Percentiles rank a stretch among this genome's conserved stretches.
phyloP scores from a whole-genome alignment of 768 basidiomycete genomes.

The Suillus spraguei region DNA sequence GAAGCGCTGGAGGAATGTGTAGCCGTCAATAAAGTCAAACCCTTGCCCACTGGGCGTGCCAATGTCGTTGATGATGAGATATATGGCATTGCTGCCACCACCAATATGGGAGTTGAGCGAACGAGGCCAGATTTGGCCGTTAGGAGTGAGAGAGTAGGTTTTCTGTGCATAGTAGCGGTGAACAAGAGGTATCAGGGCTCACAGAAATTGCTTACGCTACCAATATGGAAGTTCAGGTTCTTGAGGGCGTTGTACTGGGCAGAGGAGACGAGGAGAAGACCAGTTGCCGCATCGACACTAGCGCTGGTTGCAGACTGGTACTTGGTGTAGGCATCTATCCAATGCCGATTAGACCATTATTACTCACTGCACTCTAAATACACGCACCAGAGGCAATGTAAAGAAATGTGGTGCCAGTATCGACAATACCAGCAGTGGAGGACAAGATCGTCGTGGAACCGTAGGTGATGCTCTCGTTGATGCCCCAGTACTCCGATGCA shows the following conservation, averaged over 20 bases:
- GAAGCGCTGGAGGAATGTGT: too few relatives aligned
- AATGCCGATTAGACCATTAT: slow-evolving; percentile 4
- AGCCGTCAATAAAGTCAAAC: too few relatives aligned
- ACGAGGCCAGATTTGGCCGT: not conserved
- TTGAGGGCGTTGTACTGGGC: slow-evolving; percentile 13
- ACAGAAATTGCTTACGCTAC: not conserved
- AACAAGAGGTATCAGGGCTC: not conserved
- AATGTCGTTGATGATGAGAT: too few relatives aligned
- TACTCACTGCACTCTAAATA: slow-evolving; percentile 12
- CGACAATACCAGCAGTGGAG: slow-evolving; percentile 39
- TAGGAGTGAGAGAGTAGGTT: not conserved
- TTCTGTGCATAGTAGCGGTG: not conserved
- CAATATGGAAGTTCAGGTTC: slow-evolving; percentile 15
- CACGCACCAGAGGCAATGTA: slow-evolving; percentile 44
- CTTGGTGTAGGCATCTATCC: slow-evolving; percentile 40
- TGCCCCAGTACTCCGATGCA: slow-evolving; percentile 57
- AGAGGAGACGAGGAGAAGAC: slow-evolving; percentile 18
- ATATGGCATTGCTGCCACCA: not conserved
- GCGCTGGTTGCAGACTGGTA: slow-evolving; percentile 52
- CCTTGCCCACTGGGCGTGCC: too few relatives aligned
- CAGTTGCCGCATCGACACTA: slow-evolving; percentile 20
- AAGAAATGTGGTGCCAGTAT: slow-evolving; percentile 44
- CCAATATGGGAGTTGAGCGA: not conserved
- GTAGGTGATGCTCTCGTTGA: slow-evolving; percentile 56
- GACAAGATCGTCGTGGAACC: slow-evolving; percentile 48